Conservation (phyloP, 2,329 filamentous ascomycete genomes). For the Exophiala phaeomuriformis region DNA sequence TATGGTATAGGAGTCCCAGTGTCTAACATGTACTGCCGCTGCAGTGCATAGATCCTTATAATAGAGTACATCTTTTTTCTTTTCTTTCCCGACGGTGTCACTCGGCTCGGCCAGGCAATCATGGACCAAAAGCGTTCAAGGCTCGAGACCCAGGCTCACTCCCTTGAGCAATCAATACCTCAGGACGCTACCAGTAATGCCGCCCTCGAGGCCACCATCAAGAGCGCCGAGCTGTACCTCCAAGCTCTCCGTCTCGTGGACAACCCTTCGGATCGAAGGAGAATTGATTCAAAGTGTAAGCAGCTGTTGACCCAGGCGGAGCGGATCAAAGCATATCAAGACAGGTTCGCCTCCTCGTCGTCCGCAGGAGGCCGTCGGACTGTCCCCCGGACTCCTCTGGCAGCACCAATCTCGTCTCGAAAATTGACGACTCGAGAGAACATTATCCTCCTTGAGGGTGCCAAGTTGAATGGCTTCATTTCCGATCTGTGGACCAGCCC, state of each 20-base stretch:
- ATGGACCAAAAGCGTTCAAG: slow-evolving; percentile 12
- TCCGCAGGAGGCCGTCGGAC: slow-evolving; percentile 18
- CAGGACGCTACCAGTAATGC: slow-evolving; percentile 41
- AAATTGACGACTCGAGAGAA: slow-evolving; percentile 63
- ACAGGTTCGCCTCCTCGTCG: background rate
- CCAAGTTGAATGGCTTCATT: slow-evolving; percentile 70
- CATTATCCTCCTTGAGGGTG: slow-evolving; percentile 67
- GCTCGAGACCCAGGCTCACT: slow-evolving; percentile 21
- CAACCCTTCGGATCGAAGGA: slow-evolving; percentile 55
- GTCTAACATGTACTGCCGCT: too few species aligned
- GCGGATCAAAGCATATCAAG: slow-evolving; percentile 53
- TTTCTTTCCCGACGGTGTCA: background rate
- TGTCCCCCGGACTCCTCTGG: slow-evolving; percentile 3
- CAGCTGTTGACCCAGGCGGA: slow-evolving; percentile 66
- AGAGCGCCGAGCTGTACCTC: slow-evolving; percentile 75
- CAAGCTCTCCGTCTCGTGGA: slow-evolving; percentile 58
- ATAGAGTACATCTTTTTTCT: background rate
- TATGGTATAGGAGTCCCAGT: too few species aligned
- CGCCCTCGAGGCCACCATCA: slow-evolving; percentile 68
- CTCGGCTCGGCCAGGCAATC: background rate
- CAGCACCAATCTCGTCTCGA: slow-evolving; percentile 44
- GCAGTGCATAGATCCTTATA: background rate
- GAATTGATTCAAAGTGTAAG: slow-evolving; percentile 62
- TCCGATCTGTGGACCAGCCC: slow-evolving; percentile 78
- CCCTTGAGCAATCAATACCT: slow-evolving; percentile 16